Base-by-base conservation (phyloP, 2,329 filamentous ascomycete species). In the Macrophomina tecta region DNA sequence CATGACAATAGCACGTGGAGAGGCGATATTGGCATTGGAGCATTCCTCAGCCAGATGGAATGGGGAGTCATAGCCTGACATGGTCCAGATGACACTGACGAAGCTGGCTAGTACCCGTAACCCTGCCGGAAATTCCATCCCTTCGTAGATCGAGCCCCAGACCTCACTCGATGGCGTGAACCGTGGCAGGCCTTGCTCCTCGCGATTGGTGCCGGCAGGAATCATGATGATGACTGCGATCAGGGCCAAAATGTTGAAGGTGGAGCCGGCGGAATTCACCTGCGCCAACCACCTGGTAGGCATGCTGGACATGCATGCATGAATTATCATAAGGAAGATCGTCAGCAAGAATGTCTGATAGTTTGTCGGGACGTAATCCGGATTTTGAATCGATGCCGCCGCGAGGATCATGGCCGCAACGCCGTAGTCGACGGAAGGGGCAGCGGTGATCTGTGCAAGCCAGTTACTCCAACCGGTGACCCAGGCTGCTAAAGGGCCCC, bases 41-140 rank as follows among this genome's bases (percentile, higher is more conserved):
- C 90, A 92, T 76, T 93, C 90, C 73, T 93, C 90, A 3, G 87
- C 85, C n/a, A 92, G 78, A 77, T 92, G 90, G 75, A 92, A 92
- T 0, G 89, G 87, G 0, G 84, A 84, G 75, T 91, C 89, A 73
- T 90, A 91, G 48, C 46, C 65, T 60, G 65, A 69, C 82, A 89
- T 89, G 5, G 88, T 90, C 88, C 88, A 90, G 69, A 91, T 90
- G 40, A 90, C 89, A 34, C 85, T 84, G 51, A 91, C 85, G 74
- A 92, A 93, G 28, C 85, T 87, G 89, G 92, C 91, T 32, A 92
- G 80, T 0, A 92, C 83, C 0, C 88, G 85, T 23, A 92, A 80
- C 18, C 90, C 90, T 64, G 88, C 83, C 0, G 90, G 89, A 73
- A 86, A 92, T 53, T 88, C 85, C 0, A 90, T 92, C 30, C 86